Base-by-base conservation (phyloP, 2,329 filamentous ascomycete species). In the Phialophora verrucosa region DNA sequence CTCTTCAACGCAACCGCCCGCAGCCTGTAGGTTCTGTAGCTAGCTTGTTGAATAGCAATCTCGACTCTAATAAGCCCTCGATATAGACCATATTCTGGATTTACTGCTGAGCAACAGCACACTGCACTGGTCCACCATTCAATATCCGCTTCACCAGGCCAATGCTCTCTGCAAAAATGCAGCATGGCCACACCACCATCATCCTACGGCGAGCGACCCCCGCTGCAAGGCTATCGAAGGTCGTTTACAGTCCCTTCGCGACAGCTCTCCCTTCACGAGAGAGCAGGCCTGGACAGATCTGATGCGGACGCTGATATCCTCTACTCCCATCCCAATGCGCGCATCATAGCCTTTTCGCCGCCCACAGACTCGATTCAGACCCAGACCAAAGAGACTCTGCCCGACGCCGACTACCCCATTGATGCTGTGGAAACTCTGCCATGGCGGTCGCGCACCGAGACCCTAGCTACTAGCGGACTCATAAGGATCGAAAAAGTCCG, bases 401-500 rank as follows among this genome's bases (percentile, higher is more conserved):
- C 78, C 23, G 80, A 82, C 65, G 78, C 81, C 60, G 80, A 82
- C 69, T 82, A 82, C 70, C 79, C 80, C 2, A 79, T 82, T 38
- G 80, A 82, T 71, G 78, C 86, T 64, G 81, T 87, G 27, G 88
- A 90, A 68, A 88, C 88, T 0, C 80, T 95, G 58, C 84, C 90
- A 61, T 94, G 90, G 88, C 85, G 84, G 57, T 91, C 91, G 2
- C 84, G 87, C n/a, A 87, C 90, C 1, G 92, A 96, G 77, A 86
- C 90, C 73, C 94, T 91, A 0, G 88, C 96, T 69, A 92, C 93
- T 65, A 85, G 91, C 87, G 93, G 92, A 1, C 85, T 88, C 1
- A 85, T 97, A 67, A 87, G 90, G 69, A 92, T 97, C 69, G 96
- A 97, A 76, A 89, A 91, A 73, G 90, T 95, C 38, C 91, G 91